phyloP scores from a whole-genome alignment of 768 basidiomycete species.

The Psilocybe azurescens region DNA sequence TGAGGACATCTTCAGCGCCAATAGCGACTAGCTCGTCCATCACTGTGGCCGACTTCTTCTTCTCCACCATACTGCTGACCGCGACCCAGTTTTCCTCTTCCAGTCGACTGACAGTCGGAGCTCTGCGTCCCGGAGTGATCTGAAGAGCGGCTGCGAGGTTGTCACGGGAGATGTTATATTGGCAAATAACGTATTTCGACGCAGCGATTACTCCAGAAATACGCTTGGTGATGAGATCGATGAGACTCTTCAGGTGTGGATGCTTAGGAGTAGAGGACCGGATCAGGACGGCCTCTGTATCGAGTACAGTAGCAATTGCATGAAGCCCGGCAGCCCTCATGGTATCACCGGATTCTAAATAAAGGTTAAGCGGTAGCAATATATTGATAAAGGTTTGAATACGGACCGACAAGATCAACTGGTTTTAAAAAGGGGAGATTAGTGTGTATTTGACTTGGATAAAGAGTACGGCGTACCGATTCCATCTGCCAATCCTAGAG shows the following conservation, averaged over 20 bases:
- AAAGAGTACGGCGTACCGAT: constrained; percentile 66
- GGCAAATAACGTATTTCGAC: constrained; percentile 84
- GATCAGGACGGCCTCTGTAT: constrained; percentile 91
- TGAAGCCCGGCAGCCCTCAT: constrained; percentile 98
- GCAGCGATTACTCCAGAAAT: constrained; percentile 93
- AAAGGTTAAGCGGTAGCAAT: background rate
- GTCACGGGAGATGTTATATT: constrained; percentile 86
- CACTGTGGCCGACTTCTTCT: constrained; percentile 73
- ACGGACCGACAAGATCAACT: constrained; percentile 95
- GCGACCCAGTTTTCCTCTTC: constrained; percentile 90
- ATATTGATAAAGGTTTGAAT: background rate
- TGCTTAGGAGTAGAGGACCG: constrained; percentile 72
- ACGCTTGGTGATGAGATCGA: constrained; percentile 81
- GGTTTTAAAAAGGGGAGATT: constrained; percentile 2
- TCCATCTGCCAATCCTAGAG: constrained; percentile 94
- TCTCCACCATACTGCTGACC: constrained; percentile 92
- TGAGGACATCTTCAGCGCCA: constrained; percentile 91
- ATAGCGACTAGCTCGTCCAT: constrained; percentile 88
- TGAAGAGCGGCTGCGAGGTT: constrained; percentile 62
- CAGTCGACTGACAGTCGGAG: constrained; percentile 85
- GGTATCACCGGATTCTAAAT: constrained; percentile 94
- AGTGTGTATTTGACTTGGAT: constrained; percentile 6
- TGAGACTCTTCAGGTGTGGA: constrained; percentile 65
- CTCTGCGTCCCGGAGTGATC: constrained; percentile 89
- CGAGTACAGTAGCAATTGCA: constrained; percentile 88